These are phyloP conservation scores for Volvariella volvacea DNA, from an alignment of 1,284 basidiomycete genomes.

Conservation along the genomic window DNA sequence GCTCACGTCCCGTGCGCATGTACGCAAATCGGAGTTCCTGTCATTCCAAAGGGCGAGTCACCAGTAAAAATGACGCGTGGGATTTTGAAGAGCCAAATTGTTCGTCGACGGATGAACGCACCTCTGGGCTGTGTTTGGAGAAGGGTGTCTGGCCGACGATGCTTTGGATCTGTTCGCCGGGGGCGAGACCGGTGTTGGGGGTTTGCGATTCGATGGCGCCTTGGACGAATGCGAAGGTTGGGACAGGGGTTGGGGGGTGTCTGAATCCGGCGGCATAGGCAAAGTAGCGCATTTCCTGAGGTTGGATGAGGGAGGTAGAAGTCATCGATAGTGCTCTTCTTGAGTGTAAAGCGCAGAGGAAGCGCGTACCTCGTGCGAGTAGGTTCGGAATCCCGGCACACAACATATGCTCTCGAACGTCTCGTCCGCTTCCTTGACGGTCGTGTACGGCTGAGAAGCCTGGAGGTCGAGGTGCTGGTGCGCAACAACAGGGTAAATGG, in stretches of 20 bases:
- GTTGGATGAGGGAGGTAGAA: background rate
- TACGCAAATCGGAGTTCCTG: constrained; percentile 7
- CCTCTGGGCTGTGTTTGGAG: constrained; percentile 28
- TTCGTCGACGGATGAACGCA: constrained; percentile 10
- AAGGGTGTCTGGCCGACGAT: constrained; percentile 20
- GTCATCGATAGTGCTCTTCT: too few species aligned
- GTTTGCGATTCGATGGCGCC: constrained; percentile 1
- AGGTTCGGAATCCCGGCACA: constrained; percentile 26
- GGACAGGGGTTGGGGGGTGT: constrained; percentile 17
- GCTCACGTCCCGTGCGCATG: constrained; percentile 3
- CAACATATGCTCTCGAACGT: constrained; percentile 27
- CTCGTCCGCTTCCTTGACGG: constrained; percentile 16
- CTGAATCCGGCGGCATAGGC: constrained; percentile 25
- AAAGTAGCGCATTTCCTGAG: constrained; percentile 27
- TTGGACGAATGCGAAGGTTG: constrained; percentile 18
- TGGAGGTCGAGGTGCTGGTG: constrained; percentile 17
- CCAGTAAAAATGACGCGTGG: background rate
- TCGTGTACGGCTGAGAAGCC: constrained; percentile 26
- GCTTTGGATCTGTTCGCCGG: constrained; percentile 19
- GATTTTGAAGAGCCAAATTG: background rate
- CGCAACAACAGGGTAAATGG: background rate
- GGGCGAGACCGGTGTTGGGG: constrained; percentile 2
- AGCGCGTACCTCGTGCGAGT: constrained; percentile 33
- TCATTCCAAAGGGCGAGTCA: background rate
- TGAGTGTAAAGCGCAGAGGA: background rate